Conservation (phyloP, 495 filamentous ascomycete genomes). For the Penicillium salamii region DNA sequence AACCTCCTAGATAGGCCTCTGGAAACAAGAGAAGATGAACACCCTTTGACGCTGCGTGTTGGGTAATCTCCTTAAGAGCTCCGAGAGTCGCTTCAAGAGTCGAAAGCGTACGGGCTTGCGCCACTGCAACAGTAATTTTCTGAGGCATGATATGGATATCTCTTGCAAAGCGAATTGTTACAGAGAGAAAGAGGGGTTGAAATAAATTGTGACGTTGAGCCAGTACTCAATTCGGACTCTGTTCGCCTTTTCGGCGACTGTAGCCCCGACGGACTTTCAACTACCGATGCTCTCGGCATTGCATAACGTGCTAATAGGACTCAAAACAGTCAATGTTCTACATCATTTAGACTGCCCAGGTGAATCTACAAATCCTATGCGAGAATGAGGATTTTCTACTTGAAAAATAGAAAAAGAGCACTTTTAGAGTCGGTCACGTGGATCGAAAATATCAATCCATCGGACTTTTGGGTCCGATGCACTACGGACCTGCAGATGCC, state of each 20-base stretch:
- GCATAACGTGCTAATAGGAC: neutral
- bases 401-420: no score
- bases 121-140: constrained; percentile 66
- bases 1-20: constrained; percentile 91
- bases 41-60: constrained; percentile 21
- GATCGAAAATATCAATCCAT: neutral
- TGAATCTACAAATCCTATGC: no score
- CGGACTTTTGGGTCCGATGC: neutral
- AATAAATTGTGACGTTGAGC: neutral
- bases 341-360: no score
- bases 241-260: neutral
- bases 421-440: neutral
- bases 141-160: constrained; percentile 30
- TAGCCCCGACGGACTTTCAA: neutral
- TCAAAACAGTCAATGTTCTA: no score
- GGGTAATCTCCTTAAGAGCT: constrained; percentile 58
- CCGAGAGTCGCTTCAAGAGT: constrained; percentile 64
- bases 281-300: neutral
- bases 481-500: neutral
- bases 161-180: neutral
- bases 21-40: constrained; percentile 84
- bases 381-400: no score
- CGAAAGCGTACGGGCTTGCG: constrained; percentile 55
- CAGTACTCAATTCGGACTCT: neutral
- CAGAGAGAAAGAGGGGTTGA: neutral